A percentile compares a stretch with the other conserved stretches of the same genome.
phyloP scores from a whole-genome alignment of 345 rosid species.

The Linum trigynum region DNA sequence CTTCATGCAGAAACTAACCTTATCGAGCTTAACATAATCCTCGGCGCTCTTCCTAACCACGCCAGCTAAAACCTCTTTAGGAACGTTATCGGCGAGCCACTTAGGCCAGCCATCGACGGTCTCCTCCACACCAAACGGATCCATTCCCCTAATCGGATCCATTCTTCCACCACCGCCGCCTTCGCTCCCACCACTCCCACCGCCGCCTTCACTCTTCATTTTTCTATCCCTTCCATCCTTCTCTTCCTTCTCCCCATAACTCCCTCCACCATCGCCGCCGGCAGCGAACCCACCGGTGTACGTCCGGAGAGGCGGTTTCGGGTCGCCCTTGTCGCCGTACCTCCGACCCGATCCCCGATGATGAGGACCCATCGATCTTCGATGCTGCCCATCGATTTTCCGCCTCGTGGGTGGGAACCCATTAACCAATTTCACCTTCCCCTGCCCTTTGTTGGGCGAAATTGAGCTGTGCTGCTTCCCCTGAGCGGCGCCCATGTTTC shows the following conservation, averaged over 20 bases:
- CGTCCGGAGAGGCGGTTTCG: constrained; percentile 7
- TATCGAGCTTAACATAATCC: constrained; percentile 48
- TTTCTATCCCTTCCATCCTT: not conserved
- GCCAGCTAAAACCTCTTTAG: constrained; percentile 37
- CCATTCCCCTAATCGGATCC: not conserved
- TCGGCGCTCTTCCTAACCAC: constrained; percentile 55
- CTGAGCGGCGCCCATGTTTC: constrained; percentile 44
- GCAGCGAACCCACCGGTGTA: constrained; percentile 7
- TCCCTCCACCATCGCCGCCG: not conserved
- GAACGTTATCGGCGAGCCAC: constrained; percentile 51
- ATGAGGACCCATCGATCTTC: not conserved
- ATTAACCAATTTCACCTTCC: constrained; percentile 36
- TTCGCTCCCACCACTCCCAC: constrained; percentile 11
- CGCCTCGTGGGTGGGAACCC: constrained; percentile 25
- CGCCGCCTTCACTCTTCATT: not conserved
- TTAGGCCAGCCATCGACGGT: constrained; percentile 53
- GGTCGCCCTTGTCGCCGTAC: constrained; percentile 15
- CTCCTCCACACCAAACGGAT: constrained; percentile 18
- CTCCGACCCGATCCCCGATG: constrained; percentile 42
- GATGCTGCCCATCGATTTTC: not conserved
- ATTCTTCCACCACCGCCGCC: constrained; percentile 1
- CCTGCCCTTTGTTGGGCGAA: constrained; percentile 15
- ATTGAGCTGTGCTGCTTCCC: constrained; percentile 33
- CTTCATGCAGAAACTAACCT: constrained; percentile 24
- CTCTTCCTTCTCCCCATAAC: not conserved